phyloP scores from a whole-genome alignment of 441 rosid species.

The Eruca vesicaria region DNA sequence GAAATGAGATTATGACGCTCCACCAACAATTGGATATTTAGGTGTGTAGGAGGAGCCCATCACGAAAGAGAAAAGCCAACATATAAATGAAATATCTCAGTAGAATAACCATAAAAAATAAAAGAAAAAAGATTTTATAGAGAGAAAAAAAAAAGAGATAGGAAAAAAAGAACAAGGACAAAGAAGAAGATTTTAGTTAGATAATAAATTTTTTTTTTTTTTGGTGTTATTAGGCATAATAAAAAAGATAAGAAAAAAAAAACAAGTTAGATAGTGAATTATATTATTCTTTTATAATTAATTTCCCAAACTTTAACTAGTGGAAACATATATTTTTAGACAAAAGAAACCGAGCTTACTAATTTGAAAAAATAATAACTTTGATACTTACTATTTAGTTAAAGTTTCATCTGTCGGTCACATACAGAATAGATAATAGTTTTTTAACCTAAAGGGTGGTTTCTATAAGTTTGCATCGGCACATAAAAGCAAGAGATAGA shows the following conservation, averaged over 20 bases:
- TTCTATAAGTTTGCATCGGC: slow-evolving; percentile 7
- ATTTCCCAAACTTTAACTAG: too few relatives aligned
- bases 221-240: too few relatives aligned
- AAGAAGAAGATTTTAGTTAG: too few relatives aligned
- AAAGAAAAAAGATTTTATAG: too few relatives aligned
- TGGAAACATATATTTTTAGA: not conserved
- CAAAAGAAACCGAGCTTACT: not conserved
- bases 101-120: too few relatives aligned
- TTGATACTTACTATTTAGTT: not conserved
- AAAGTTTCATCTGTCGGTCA: slow-evolving; percentile 14
- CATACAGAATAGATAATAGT: not conserved
- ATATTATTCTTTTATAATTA: too few relatives aligned
- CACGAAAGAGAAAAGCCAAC: slow-evolving; percentile 12
- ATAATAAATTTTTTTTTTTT: too few relatives aligned
- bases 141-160: too few relatives aligned
- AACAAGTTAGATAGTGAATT: too few relatives aligned
- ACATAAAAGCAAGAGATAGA: not conserved
- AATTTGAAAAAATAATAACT: not conserved
- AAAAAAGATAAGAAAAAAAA: too few relatives aligned
- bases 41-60: slow-evolving; percentile 7
- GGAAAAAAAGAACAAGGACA: too few relatives aligned
- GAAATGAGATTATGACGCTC: slow-evolving; percentile 19
- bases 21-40: slow-evolving; percentile 19
- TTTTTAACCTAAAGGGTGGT: slow-evolving; percentile 16
- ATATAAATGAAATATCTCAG: too few relatives aligned